Conservation (phyloP, 2,329 filamentous ascomycete genomes). For the Immersiporthe knoxdaviesiana region DNA sequence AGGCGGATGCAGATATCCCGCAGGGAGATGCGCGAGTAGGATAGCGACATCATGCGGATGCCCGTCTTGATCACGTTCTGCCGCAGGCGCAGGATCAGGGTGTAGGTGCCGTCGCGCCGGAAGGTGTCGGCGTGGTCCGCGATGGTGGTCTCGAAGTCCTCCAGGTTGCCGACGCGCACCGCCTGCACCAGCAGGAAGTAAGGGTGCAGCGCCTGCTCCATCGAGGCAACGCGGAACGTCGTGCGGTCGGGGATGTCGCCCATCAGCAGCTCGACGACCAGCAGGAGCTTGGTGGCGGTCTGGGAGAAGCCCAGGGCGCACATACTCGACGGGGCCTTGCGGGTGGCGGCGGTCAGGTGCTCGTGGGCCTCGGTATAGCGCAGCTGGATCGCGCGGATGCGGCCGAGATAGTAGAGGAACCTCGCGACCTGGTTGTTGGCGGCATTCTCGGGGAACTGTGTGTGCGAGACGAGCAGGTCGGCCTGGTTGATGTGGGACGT, state of each 20-base stretch:
- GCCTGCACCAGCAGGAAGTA: slow-evolving; percentile 95
- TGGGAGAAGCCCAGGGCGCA: slow-evolving; percentile 95
- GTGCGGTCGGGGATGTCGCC: slow-evolving; percentile 96
- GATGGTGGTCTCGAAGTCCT: slow-evolving; percentile 88
- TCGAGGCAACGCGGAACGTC: slow-evolving; percentile 84
- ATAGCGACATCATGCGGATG: slow-evolving; percentile 98
- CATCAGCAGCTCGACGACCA: slow-evolving; percentile 97
- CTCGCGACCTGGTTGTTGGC: slow-evolving; percentile 98
- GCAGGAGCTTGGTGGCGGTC: slow-evolving; percentile 91
- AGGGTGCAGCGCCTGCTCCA: slow-evolving; percentile 86
- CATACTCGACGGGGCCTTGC: slow-evolving; percentile 88
- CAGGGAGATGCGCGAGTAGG: slow-evolving; percentile 95
- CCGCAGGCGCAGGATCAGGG: slow-evolving; percentile 87
- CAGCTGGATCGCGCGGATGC: slow-evolving; percentile 94
- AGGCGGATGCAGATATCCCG: slow-evolving; percentile 96
- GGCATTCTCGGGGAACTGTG: slow-evolving; percentile 89
- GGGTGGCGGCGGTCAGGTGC: slow-evolving; percentile 87
- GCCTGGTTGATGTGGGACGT: slow-evolving; percentile 97
- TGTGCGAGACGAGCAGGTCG: slow-evolving; percentile 93
- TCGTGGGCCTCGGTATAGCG: slow-evolving; percentile 97
- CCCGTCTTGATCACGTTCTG: slow-evolving; percentile 99
- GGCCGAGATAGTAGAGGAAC: slow-evolving; percentile 95
- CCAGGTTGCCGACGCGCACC: slow-evolving; percentile 93
- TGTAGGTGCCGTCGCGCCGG: slow-evolving; percentile 93
- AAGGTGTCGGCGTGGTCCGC: slow-evolving; percentile 81